Evolutionary conservation across 345 rosid genomes (phyloP).

Genomic region (Turnera subulata): DNA sequence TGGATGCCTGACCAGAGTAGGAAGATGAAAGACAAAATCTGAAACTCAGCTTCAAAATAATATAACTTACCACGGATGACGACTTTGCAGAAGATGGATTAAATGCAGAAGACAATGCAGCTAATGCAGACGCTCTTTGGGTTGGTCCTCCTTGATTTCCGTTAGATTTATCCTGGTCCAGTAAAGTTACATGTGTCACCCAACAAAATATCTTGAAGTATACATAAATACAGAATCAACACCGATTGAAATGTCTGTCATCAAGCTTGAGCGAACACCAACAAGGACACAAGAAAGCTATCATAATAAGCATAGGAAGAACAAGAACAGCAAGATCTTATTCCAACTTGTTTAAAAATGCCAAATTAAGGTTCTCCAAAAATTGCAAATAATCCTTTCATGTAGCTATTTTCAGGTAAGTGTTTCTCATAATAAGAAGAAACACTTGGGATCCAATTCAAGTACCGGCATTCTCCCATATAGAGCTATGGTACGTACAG

Average conservation of each 20-base stretch:
- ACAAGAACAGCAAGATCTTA: background rate
- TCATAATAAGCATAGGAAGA: background rate
- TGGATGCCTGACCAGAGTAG: no score
- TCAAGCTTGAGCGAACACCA: conserved; percentile 3
- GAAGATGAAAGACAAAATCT: background rate
- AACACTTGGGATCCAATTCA: no score
- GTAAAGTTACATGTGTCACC: background rate
- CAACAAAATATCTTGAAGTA: background rate
- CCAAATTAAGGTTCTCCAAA: background rate
- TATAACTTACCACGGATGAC: conserved; percentile 40
- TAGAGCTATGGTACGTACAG: no score
- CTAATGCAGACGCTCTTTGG: conserved; percentile 96
- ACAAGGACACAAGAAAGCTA: background rate
- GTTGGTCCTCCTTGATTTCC: conserved; percentile 86
- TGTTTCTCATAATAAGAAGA: no score
- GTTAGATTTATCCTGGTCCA: conserved; percentile 59
- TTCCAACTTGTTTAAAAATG: background rate
- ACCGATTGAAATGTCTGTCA: background rate
- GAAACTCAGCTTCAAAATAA: background rate
- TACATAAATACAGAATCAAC: no score
- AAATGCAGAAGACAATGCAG: conserved; percentile 89
- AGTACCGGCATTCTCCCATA: no score
- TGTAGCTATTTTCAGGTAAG: no score
- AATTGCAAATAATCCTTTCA: background rate
- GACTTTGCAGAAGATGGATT: conserved; percentile 57